Evolutionary conservation across 768 basidiomycete genomes (phyloP), one percentile per base, ranked within the genome.

Genomic region (Mycena indigotica): DNA sequence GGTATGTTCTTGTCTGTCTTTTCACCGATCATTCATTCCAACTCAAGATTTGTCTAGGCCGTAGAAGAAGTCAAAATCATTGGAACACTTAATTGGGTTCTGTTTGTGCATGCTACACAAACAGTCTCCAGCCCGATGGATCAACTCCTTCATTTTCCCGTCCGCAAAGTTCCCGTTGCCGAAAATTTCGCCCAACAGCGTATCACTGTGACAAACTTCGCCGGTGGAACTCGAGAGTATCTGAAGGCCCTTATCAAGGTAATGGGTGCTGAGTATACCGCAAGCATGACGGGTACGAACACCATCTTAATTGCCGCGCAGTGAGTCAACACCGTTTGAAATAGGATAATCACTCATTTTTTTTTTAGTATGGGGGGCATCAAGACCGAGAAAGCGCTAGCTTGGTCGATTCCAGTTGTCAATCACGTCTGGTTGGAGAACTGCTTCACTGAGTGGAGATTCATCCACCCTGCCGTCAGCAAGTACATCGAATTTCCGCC

Each of bases 401-500:
- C 83, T 0, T 96, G 95, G 95, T 84, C 83, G 0, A 89, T 95
- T 59, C 88, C 93, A 0, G 78, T 95, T 56, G 88, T 95, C 12
- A 96, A 94, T 64, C 95, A 98, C 64, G 80, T 81, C 0, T 97
- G 93, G 93, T 78, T 97, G 3, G 95, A 97, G 67, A 92, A 95
- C 60, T 95, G 92, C 68, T 90, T 95, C 66, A 72, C 85, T 21
- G 79, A 85, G 51, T 97, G 95, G 94, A 80, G 81, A 46, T 78
- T 80, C 29, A 75, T 91, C 56, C 86, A 87, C 0, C 80, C 83
- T 13, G 86, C 81, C 1, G 70, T 78, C 17, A 83, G 85, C 50
- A 87, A 86, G 55, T 93, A 93, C 70, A 83, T 86, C 58, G 66
- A 77, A 25, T 93, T 89, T 60, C 86, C 89, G 1, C 76, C 79